Base-by-base conservation (phyloP, 208 protist species). In the Trypanosoma platydactyli region DNA sequence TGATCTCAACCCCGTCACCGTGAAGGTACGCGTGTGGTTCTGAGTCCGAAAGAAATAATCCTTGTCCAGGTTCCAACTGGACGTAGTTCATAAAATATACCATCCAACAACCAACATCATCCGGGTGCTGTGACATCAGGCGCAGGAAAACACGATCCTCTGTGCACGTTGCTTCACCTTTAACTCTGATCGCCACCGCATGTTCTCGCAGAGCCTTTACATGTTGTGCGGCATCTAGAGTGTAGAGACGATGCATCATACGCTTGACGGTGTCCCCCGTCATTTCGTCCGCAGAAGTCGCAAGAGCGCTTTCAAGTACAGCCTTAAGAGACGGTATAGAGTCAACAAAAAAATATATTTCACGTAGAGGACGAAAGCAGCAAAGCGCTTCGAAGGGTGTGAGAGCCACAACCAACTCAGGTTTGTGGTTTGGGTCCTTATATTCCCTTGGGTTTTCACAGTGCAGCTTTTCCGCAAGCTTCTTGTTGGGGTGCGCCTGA, bases 381-480 rank as follows among this genome's bases (percentile, higher is more conserved):
- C 96, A 99, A 18, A 99, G 85, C 5, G 93, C 94, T 59, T 98
- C 85, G 68, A 98, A 97, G 6, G 79, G 76, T 25, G 96, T 99
- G 20, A 99, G 68, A 5, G 97, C 97, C 38, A 97, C 82, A 55
- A 95, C 89, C 44, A 98, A 86, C 78, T 99, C 98, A 9, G 98
- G 98, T 84, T 99, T 99, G 83, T 99, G 98, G 81, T 99, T 99
- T 52, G 83, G 83, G 79, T 99, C 98, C 64, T 94, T 96, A 83
- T 99, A 99, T 57, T 97, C 90, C 33, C 94, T 73, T 5, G 98
- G 94, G 40, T 93, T 77, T n/a, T 79, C 73, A 2, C 63, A 58
- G 68, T 97, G 92, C 29, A 99, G 85, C 49, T 89, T 52, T 68
- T 92, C 77, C 7, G 98, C 98, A 18, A 98, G 85, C 38, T 63